Percentiles rank a stretch among this genome's conserved stretches.
Evolutionary conservation across 139 green algal genomes (phyloP).

Genomic region (Chlamydomonas urium): DNA sequence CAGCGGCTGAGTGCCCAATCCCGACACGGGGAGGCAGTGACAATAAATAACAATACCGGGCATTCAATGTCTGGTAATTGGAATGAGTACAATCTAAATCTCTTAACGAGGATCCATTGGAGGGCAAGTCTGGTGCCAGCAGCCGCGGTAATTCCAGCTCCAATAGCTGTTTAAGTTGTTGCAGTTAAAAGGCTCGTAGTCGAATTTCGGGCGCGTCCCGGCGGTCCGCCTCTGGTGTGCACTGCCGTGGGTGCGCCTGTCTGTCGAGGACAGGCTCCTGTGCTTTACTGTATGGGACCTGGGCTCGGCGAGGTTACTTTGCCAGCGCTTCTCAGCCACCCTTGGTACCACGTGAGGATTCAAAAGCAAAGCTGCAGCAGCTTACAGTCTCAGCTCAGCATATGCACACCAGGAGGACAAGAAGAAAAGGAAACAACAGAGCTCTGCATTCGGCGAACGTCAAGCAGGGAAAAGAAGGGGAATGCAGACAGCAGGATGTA

Average conservation of each 20-base stretch:
- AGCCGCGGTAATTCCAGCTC: slow-evolving; percentile 89
- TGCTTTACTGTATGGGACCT: slow-evolving; percentile 12
- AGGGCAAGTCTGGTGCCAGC: slow-evolving; percentile 2
- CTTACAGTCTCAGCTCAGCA: no score
- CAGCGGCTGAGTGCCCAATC: slow-evolving; percentile 40
- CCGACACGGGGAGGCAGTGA: slow-evolving; percentile 50
- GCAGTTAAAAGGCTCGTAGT: slow-evolving; percentile 45
- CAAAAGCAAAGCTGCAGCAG: no score
- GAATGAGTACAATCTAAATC: slow-evolving; percentile 4
- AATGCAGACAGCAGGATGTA: no score
- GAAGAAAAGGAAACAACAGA: no score
- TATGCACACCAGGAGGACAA: no score
- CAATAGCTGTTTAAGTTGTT: slow-evolving; percentile 89
- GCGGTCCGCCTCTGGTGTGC: slow-evolving; percentile 80
- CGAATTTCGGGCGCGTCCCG: slow-evolving; percentile 46
- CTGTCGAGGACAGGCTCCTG: slow-evolving; percentile 71
- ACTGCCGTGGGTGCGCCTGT: slow-evolving; percentile 71
- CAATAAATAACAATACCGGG: slow-evolving; percentile 57
- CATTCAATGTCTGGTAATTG: slow-evolving; percentile 30
- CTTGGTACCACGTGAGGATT: no score
- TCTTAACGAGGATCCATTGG: slow-evolving; percentile 1
- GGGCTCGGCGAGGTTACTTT: slow-evolving; percentile 80
- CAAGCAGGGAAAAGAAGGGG: no score
- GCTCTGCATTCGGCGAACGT: no score
- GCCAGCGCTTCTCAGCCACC: no score